Base-by-base conservation (phyloP, 2,329 filamentous ascomycete species). In the Pseudogymnoascus sp. region DNA sequence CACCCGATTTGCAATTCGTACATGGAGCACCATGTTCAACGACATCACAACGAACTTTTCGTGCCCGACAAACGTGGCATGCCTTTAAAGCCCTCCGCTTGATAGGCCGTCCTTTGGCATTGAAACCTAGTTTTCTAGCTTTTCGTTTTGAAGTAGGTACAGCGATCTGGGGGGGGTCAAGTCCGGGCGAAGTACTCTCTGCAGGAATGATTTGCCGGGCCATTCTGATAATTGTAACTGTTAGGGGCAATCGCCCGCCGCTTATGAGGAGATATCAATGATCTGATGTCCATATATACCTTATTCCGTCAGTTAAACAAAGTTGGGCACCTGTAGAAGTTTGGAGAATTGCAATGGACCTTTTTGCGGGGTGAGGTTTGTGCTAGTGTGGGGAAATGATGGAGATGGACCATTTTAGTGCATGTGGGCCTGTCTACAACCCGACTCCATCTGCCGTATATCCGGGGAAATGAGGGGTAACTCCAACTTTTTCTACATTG, bases 11-110 rank as follows among this genome's bases (percentile, higher is more conserved):
- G 50, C 50, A 56, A 56, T 56, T 56, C 29, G 50, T 33, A 29
- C 50, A 56, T 56, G 50, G 50, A n/a, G 11, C 26, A 19, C 50
- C 50, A 56, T 56, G 50, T 13, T 56, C 26, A 56, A 56, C 50
- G 10, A 56, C 50, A 19, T 56, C 50, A 19, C 50, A 56, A 26
- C 50, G 50, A 56, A 56, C 50, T 33, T 56, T 56, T 56, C 50
- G 50, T 13, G 50, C 17, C 50, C 50, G 50, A 33, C 50, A 56
- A 33, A 56, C 11, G 3, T 56, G 50, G 29, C 50, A 56, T 11
- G 50, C 50, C 29, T 56, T 56, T 31, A 33, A 33, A 19, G 50
- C 26, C 10, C 50, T 56, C 50, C 50, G 50, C 29, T 56, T 56
- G n/a, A 56, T 56, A 56, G 50, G 50, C 6, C 19, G 50, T 15